Percentiles rank a stretch among this genome's conserved stretches.
phyloP scores from a whole-genome alignment of 2,329 filamentous ascomycete genomes.

The Sporothrix pseudoabietina region DNA sequence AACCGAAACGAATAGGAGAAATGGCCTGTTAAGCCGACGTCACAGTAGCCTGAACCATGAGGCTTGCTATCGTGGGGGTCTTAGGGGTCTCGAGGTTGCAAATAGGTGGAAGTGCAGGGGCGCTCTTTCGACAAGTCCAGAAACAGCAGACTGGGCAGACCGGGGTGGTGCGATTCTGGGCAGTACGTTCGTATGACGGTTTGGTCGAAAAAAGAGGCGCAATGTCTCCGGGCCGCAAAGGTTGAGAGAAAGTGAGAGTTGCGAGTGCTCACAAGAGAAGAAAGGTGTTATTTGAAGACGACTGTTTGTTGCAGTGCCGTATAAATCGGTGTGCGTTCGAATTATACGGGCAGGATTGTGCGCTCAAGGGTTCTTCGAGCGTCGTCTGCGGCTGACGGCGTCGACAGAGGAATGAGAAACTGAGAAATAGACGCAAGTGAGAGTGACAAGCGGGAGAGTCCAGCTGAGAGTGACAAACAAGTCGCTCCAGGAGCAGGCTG shows the following conservation, averaged over 20 bases:
- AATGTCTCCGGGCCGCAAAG: neutral
- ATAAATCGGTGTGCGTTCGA: neutral
- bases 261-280: neutral
- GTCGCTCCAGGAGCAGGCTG: neutral
- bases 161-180: neutral
- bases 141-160: neutral
- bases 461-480: neutral
- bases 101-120: conserved; percentile 21
- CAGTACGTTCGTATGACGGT: neutral
- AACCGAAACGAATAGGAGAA: neutral
- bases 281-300: neutral
- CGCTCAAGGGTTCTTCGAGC: neutral
- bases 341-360: neutral
- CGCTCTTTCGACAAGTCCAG: conserved; percentile 6
- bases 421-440: neutral
- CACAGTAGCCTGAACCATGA: conserved; percentile 28
- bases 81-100: neutral
- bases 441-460: neutral
- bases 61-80: conserved; percentile 6
- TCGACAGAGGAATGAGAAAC: neutral
- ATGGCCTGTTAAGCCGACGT: conserved; percentile 31
- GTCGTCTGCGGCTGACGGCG: conserved; percentile 7
- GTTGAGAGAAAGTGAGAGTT: neutral
- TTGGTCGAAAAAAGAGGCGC: neutral
- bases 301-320: conserved; percentile 8